Evolutionary conservation across 2,329 filamentous ascomycete species (phyloP).

Genomic region (Ascochyta fabae): DNA sequence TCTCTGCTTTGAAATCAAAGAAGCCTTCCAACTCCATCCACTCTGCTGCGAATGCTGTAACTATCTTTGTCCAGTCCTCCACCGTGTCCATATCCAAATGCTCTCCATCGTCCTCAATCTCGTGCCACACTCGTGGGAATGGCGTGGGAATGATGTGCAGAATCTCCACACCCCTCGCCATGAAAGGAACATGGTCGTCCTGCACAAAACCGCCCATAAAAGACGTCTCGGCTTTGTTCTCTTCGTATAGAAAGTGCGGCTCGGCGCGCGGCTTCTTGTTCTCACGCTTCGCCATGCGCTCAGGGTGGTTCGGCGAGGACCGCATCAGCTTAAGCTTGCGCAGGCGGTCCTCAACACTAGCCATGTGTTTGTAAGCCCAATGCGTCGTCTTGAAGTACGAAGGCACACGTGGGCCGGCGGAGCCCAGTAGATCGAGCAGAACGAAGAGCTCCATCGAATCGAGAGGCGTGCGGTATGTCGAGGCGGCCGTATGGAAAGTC

Average conservation of each 20-base stretch:
- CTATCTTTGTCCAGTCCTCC: slow-evolving; percentile 86
- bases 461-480: slow-evolving; percentile 75
- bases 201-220: slow-evolving; percentile 67
- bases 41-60: slow-evolving; percentile 85
- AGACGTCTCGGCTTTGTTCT: slow-evolving; percentile 60
- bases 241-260: slow-evolving; percentile 63
- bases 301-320: slow-evolving; percentile 61
- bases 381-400: slow-evolving; percentile 92
- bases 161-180: slow-evolving; percentile 86
- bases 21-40: slow-evolving; percentile 75
- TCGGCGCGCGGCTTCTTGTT: slow-evolving; percentile 41
- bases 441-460: slow-evolving; percentile 87
- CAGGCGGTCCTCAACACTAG: slow-evolving; percentile 75
- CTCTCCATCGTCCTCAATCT: slow-evolving; percentile 79
- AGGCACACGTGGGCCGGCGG: slow-evolving; percentile 71
- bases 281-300: slow-evolving; percentile 45
- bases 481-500: slow-evolving; percentile 71
- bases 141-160: slow-evolving; percentile 86
- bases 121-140: slow-evolving; percentile 89
- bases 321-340: slow-evolving; percentile 71
- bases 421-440: slow-evolving; percentile 84
- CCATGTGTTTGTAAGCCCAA: slow-evolving; percentile 88
- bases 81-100: slow-evolving; percentile 83
- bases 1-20: slow-evolving; percentile 35
- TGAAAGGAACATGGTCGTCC: slow-evolving; percentile 93